phyloP scores from a whole-genome alignment of 2,329 filamentous ascomycete genomes.

The Botrytis byssoidea region DNA sequence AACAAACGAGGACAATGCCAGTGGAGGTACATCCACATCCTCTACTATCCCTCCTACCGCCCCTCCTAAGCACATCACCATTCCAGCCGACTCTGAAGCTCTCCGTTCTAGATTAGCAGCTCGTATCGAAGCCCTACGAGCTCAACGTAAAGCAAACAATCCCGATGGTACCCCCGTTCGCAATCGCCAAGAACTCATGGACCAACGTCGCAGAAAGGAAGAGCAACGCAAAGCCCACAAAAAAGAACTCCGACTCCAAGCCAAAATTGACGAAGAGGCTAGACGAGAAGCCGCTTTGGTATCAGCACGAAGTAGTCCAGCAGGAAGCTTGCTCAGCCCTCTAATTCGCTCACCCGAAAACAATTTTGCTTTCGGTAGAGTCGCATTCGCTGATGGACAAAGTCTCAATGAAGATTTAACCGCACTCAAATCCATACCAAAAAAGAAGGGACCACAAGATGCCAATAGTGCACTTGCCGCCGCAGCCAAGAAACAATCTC shows the following conservation, averaged over 20 bases:
- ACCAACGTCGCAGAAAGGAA: slow-evolving; percentile 83
- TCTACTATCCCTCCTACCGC: slow-evolving; percentile 60
- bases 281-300: slow-evolving; percentile 61
- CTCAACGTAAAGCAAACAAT: slow-evolving; percentile 82
- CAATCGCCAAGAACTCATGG: slow-evolving; percentile 88
- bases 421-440: slow-evolving; percentile 62
- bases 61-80: slow-evolving; percentile 63
- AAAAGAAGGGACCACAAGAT: slow-evolving; percentile 81
- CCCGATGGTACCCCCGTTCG: slow-evolving; percentile 77
- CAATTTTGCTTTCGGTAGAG: slow-evolving; percentile 84
- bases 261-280: slow-evolving; percentile 75
- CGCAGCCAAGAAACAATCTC: slow-evolving; percentile 80
- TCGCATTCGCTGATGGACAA: slow-evolving; percentile 87
- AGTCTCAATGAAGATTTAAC: slow-evolving; percentile 70
- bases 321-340: slow-evolving; percentile 53
- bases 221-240: slow-evolving; percentile 84
- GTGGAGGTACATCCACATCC: slow-evolving; percentile 67
- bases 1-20: slow-evolving; percentile 56
- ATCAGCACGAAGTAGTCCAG: slow-evolving; percentile 59
- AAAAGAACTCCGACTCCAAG: slow-evolving; percentile 75
- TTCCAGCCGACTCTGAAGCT: slow-evolving; percentile 69
- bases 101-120: slow-evolving; percentile 77
- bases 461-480: slow-evolving; percentile 81
- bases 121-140: slow-evolving; percentile 80
- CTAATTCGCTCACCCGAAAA: slow-evolving; percentile 54